These are phyloP conservation scores for Vitis hybrid DNA, from an alignment of 177 flowering plant genomes.

Conservation along the genomic window DNA sequence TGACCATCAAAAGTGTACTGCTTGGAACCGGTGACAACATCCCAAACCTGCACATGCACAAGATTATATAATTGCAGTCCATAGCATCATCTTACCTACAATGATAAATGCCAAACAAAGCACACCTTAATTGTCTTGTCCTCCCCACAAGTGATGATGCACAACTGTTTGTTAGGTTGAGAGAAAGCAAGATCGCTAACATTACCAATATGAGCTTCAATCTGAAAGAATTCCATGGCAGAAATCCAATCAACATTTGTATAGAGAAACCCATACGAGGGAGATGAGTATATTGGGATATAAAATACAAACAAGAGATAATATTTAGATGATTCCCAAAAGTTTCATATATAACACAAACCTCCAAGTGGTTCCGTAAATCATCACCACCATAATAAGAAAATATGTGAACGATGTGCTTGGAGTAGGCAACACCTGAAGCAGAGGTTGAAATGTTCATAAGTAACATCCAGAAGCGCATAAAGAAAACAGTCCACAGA, in stretches of 20 bases:
- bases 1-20: slow-evolving; percentile 57
- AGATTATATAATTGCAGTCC: background rate
- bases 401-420: slow-evolving; percentile 43
- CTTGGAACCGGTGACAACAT: slow-evolving; percentile 42
- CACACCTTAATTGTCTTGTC: slow-evolving; percentile 48
- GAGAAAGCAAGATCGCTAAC: slow-evolving; percentile 54
- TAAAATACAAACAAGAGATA: background rate
- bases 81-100: background rate
- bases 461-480: background rate
- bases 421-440: slow-evolving; percentile 50
- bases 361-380: slow-evolving; percentile 41
- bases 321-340: background rate
- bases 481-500: background rate
- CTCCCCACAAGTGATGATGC: slow-evolving; percentile 47
- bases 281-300: background rate
- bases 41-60: slow-evolving; percentile 47
- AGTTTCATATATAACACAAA: slow-evolving; percentile 11
- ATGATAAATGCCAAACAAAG: background rate
- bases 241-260: background rate
- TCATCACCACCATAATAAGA: slow-evolving; percentile 44
- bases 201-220: slow-evolving; percentile 48
- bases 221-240: slow-evolving; percentile 20
- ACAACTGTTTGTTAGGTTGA: slow-evolving; percentile 34
- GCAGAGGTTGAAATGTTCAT: slow-evolving; percentile 1
- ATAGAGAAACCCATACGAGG: background rate